A percentile compares a stretch with the other conserved stretches of the same genome.
These are phyloP conservation scores for Tothia fuscella DNA, from an alignment of 2,329 filamentous ascomycete species.

Conservation along the genomic window DNA sequence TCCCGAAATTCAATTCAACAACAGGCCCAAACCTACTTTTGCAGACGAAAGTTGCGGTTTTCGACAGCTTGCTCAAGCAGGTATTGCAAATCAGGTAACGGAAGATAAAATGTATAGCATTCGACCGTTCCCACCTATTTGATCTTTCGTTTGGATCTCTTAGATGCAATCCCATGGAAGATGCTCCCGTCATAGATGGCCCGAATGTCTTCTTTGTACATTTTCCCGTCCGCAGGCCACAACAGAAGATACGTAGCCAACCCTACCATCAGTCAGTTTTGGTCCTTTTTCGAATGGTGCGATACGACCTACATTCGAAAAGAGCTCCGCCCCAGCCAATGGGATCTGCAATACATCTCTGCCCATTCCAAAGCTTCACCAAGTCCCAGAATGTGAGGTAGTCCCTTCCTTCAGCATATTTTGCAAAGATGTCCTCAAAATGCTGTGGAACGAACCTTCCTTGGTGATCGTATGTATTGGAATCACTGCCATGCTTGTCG, in stretches of 20 bases:
- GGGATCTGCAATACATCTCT: constrained; percentile 29
- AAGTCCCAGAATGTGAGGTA: constrained; percentile 30
- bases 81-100: too few species aligned
- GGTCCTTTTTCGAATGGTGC: background rate
- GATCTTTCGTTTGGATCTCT: too few species aligned
- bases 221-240: constrained; percentile 42
- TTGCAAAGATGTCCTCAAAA: constrained; percentile 37
- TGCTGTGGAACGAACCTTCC: constrained; percentile 34
- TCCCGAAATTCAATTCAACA: too few species aligned
- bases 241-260: constrained; percentile 40
- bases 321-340: constrained; percentile 34
- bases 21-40: too few species aligned
- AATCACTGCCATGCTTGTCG: constrained; percentile 33
- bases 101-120: too few species aligned
- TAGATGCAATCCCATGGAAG: too few species aligned
- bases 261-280: constrained; percentile 20
- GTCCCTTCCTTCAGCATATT: constrained; percentile 29
- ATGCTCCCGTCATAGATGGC: constrained; percentile 41
- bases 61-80: too few species aligned
- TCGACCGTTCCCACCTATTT: too few species aligned
- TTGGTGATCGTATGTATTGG: constrained; percentile 32
- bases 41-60: too few species aligned
- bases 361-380: constrained; percentile 26
- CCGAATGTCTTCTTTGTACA: constrained; percentile 47
- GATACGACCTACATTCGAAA: constrained; percentile 29